A percentile compares a stretch with the other conserved stretches of the same genome.
phyloP scores from a whole-genome alignment of 129 eudicot genomes.

The Centrapalus pauciflorus region DNA sequence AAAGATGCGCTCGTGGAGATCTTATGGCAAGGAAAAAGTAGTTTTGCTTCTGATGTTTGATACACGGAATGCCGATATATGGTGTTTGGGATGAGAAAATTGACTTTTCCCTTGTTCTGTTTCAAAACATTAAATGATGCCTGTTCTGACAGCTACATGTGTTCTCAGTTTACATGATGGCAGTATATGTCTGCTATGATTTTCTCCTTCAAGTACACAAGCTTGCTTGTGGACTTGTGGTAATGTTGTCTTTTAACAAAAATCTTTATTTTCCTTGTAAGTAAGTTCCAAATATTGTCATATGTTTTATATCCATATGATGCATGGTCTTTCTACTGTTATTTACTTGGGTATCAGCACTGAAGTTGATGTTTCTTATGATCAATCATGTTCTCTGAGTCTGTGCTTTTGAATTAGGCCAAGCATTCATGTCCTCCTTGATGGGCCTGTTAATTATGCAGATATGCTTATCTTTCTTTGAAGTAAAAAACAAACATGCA shows the following conservation, averaged over 20 bases:
- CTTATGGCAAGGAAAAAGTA: not conserved
- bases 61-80: not conserved
- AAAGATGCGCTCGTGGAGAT: not conserved
- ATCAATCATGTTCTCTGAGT: not conserved
- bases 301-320: not conserved
- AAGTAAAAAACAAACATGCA: conserved; percentile 85
- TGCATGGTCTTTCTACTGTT: not conserved
- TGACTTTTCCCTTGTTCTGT: not conserved
- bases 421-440: not conserved
- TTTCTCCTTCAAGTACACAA: not conserved
- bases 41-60: not conserved
- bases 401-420: not conserved
- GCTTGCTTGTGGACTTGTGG: not conserved
- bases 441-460: conserved; percentile 34
- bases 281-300: not conserved
- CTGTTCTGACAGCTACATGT: not conserved
- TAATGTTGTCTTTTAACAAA: not conserved
- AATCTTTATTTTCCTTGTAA: not conserved
- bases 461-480: conserved; percentile 90
- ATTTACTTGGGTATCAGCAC: not conserved
- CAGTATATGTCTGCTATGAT: not conserved
- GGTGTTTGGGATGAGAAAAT: not conserved
- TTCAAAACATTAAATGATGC: not conserved
- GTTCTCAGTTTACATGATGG: not conserved
- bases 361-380: not conserved